Conservation (phyloP, 176 grass and related monocot genomes). For the Triticum urartu region DNA sequence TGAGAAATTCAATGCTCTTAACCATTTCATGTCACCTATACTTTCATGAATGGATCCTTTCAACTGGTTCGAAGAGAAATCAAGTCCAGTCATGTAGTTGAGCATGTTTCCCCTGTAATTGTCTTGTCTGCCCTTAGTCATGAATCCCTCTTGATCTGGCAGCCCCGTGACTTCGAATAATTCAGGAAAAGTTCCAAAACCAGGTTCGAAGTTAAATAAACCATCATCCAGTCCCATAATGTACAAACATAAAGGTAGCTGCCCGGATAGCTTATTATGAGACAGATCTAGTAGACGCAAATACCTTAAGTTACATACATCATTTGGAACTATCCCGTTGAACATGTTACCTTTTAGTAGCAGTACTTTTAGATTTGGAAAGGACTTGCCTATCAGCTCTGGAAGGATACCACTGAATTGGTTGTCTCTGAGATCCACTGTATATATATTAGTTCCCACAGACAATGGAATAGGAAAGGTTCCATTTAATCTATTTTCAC, state of each 20-base stretch:
- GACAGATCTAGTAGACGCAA: constrained; percentile 32
- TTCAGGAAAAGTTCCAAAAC: not conserved
- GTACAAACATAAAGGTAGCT: constrained; percentile 31
- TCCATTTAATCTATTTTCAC: constrained; percentile 19
- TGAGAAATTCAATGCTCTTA: constrained; percentile 25
- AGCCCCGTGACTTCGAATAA: not conserved
- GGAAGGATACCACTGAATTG: constrained; percentile 26
- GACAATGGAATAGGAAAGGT: constrained; percentile 17
- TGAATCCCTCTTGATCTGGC: constrained; percentile 22
- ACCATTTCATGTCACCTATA: constrained; percentile 27
- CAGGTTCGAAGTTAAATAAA: constrained; percentile 16
- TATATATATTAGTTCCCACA: not conserved
- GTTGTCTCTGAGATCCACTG: constrained; percentile 20
- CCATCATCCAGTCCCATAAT: constrained; percentile 10
- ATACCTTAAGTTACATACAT: constrained; percentile 19
- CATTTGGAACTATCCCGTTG: constrained; percentile 6
- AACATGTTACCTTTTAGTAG: constrained; percentile 33
- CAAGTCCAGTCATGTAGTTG: not conserved
- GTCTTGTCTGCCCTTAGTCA: constrained; percentile 17
- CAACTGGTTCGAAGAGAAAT: constrained; percentile 31
- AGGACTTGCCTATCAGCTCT: not conserved
- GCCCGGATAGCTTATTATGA: constrained; percentile 16
- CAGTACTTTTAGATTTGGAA: constrained; percentile 23
- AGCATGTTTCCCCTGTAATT: constrained; percentile 17
- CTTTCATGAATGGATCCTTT: constrained; percentile 30